phyloP scores from a whole-genome alignment of 257 asterid species.

The Penstemon barbatus region DNA sequence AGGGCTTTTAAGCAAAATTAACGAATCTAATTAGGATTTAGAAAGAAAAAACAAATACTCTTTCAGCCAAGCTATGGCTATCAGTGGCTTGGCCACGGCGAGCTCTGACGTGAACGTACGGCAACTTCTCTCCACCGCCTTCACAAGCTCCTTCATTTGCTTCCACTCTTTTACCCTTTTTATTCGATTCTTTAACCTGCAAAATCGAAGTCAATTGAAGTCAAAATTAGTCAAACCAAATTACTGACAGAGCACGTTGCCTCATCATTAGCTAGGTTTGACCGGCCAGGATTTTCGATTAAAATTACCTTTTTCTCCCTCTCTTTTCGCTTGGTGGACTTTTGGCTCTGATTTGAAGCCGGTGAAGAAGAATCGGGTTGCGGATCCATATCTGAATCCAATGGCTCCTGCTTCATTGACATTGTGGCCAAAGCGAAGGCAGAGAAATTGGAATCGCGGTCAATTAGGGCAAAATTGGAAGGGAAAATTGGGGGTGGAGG shows the following conservation, averaged over 20 bases:
- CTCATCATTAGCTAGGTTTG: no score
- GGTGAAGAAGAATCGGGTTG: constrained; percentile 59
- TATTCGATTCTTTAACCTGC: constrained; percentile 59
- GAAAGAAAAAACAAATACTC: constrained; percentile 47
- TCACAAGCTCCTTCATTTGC: constrained; percentile 33
- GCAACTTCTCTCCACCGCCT: constrained; percentile 68
- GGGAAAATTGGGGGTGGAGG: constrained; percentile 52
- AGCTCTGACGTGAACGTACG: constrained; percentile 87
- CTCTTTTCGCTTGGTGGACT: constrained; percentile 72
- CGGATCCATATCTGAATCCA: constrained; percentile 51
- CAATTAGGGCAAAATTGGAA: no score
- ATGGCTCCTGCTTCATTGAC: constrained; percentile 69
- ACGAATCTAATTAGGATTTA: constrained; percentile 25
- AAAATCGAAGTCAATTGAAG: background rate
- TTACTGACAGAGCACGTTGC: no score
- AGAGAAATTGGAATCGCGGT: no score
- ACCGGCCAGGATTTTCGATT: no score
- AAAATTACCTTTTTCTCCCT: constrained; percentile 72
- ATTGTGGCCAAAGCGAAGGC: constrained; percentile 29
- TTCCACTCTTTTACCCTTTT: constrained; percentile 60
- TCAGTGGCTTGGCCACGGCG: constrained; percentile 98
- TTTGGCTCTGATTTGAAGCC: constrained; percentile 52
- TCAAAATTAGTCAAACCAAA: background rate
- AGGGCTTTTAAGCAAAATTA: constrained; percentile 30
- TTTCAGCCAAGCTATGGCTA: constrained; percentile 98